Conservation (phyloP, 2,329 filamentous ascomycete species). For the Macrophomina pseudophaseolina region DNA sequence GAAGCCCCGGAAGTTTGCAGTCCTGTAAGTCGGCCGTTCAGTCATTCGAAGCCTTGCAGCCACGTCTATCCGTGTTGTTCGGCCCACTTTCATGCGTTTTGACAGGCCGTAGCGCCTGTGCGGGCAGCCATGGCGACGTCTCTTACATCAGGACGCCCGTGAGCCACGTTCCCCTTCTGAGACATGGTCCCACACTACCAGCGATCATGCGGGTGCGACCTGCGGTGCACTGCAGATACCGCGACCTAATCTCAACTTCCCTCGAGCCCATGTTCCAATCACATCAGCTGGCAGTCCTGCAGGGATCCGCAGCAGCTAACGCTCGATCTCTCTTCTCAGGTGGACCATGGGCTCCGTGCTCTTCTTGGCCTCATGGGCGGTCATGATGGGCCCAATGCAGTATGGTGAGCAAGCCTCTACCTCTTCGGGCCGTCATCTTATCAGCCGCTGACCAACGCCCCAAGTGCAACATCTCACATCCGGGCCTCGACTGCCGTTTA, state of each 20-base stretch:
- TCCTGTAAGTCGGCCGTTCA: constrained; percentile 74
- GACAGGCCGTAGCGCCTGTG: constrained; percentile 18
- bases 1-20: constrained; percentile 91
- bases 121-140: constrained; percentile 20
- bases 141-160: constrained; percentile 38
- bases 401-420: constrained; percentile 60
- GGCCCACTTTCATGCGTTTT: constrained; percentile 26
- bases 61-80: constrained; percentile 29
- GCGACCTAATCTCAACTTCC: constrained; percentile 39
- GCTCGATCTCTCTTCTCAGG: constrained; percentile 56
- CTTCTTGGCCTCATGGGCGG: constrained; percentile 90
- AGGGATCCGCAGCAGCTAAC: constrained; percentile 28
- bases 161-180: constrained; percentile 42
- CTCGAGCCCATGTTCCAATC: constrained; percentile 33
- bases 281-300: constrained; percentile 30
- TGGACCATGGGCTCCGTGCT: constrained; percentile 93
- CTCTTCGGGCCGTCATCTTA: constrained; percentile 31
- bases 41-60: constrained; percentile 20
- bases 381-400: constrained; percentile 86
- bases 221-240: constrained; percentile 44
- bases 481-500: constrained; percentile 85
- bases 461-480: constrained; percentile 79
- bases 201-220: constrained; percentile 49
- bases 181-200: constrained; percentile 32
- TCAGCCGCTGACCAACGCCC: constrained; percentile 18